These are phyloP conservation scores for Fusarium nygamai DNA, from an alignment of 2,329 filamentous ascomycete genomes.

Conservation along the genomic window DNA sequence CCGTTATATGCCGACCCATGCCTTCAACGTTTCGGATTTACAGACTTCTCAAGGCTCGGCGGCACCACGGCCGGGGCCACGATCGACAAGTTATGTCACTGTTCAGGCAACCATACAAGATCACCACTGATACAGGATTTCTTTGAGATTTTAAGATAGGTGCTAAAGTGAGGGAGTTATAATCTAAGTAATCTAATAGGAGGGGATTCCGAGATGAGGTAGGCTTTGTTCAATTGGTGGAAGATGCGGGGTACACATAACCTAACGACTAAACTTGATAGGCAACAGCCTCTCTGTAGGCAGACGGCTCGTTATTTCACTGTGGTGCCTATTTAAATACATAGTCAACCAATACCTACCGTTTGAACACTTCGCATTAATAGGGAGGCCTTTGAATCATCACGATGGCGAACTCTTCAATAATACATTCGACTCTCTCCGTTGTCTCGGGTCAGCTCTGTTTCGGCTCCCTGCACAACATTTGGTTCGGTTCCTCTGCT, in stretches of 20 bases:
- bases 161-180: not conserved
- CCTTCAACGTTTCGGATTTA: not conserved
- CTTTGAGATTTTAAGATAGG: not conserved
- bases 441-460: not conserved
- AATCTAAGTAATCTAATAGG: not conserved
- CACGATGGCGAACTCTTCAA: not conserved
- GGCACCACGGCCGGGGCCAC: not conserved
- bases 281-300: not conserved
- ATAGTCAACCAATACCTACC: not conserved
- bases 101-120: not conserved
- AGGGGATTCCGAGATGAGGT: not conserved
- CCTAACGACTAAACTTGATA: not conserved
- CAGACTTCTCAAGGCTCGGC: not conserved
- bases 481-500: not conserved
- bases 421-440: not conserved
- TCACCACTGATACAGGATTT: accelerated
- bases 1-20: not conserved
- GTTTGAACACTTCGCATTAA: not conserved
- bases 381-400: not conserved
- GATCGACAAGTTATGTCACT: not conserved
- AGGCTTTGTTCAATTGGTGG: not conserved
- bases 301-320: not conserved
- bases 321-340: not conserved
- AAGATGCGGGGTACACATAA: not conserved
- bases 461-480: not conserved